A percentile compares a stretch with the other conserved stretches of the same genome.
These are phyloP conservation scores for Candida pseudofarinosa DNA, from an alignment of 805 yeast species.

Conservation along the genomic window DNA sequence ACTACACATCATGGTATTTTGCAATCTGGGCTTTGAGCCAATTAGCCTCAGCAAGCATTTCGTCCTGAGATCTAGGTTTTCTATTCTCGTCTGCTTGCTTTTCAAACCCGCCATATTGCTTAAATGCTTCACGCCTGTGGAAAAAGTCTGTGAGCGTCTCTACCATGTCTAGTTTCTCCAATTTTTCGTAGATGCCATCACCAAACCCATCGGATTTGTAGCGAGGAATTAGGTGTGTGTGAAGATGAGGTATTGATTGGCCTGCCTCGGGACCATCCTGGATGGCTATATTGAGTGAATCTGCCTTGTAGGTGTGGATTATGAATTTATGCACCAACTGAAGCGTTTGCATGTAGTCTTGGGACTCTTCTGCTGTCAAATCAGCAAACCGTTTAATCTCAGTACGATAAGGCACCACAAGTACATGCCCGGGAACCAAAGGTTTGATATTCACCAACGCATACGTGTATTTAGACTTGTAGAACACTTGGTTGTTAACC, in stretches of 20 bases:
- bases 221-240: conserved; percentile 91
- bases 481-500: conserved; percentile 56
- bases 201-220: conserved; percentile 54
- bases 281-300: conserved; percentile 82
- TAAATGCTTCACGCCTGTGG: conserved; percentile 19
- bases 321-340: conserved; percentile 70
- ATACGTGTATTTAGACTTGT: conserved; percentile 60
- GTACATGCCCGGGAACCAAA: conserved; percentile 87
- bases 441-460: conserved; percentile 93
- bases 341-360: conserved; percentile 74
- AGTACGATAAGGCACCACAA: conserved; percentile 76
- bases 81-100: conserved; percentile 50
- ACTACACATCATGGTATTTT: no score
- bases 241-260: conserved; percentile 92
- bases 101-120: conserved; percentile 26
- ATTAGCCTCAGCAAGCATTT: conserved; percentile 69
- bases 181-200: conserved; percentile 65
- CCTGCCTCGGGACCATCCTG: conserved; percentile 98
- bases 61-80: conserved; percentile 51
- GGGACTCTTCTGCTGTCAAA: conserved; percentile 63
- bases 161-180: conserved; percentile 56
- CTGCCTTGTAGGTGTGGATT: conserved; percentile 65
- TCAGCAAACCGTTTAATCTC: conserved; percentile 62
- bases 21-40: conserved; percentile 44
- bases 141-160: conserved; percentile 22